Base-by-base conservation (phyloP, 2,329 filamentous ascomycete genomes). In the Penicillium sp. region DNA sequence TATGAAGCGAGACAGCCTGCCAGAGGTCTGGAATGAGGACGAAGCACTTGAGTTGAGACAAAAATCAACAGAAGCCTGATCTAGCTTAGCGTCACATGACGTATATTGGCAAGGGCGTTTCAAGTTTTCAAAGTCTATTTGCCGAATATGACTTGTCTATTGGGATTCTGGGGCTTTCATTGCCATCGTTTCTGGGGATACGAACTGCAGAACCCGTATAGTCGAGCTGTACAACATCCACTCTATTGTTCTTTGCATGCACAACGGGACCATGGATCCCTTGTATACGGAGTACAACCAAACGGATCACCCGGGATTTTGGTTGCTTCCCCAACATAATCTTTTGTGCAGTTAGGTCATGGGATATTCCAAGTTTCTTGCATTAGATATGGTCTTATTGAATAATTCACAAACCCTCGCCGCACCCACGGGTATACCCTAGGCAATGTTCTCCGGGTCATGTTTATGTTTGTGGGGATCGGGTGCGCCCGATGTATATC, bases 41-140 rank as follows among this genome's bases (percentile, higher is more conserved):
- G 44, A 54, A 53, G 52, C 35, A 45, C 29, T 39, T 31, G 43
- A 56, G 47, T 52, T 48, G 56, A 58, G 55, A 63, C 43, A 57
- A 60, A 61, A 61, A 54, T 62, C 56, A 60, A 57, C 55, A 63
- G 55, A 61, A 22, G 26, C 59, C 45, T 44, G 22, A 49, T 52
- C 26, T 52, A 59, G 53, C 19, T 44, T 59, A 58, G 61, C 52
- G 60, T 52, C 58, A 55, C 57, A 61, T 63, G 60, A 55, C 61
- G 61, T 62, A 62, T 58, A 56, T 50, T 39, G 49, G 55, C 60
- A 55, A 50, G 48, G 48, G 48, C 48, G 48, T 50, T 50, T 50
- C 33, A 41, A 39, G 19, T 44, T 44, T 44, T 44, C 31, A 41
- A 39, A 39, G 35, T 39, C 35, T 19, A 39, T 39, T 39, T 39